Evolutionary conservation across 768 basidiomycete genomes (phyloP), one percentile per base, ranked within the genome.

Genomic region (Chalciporus chontae): DNA sequence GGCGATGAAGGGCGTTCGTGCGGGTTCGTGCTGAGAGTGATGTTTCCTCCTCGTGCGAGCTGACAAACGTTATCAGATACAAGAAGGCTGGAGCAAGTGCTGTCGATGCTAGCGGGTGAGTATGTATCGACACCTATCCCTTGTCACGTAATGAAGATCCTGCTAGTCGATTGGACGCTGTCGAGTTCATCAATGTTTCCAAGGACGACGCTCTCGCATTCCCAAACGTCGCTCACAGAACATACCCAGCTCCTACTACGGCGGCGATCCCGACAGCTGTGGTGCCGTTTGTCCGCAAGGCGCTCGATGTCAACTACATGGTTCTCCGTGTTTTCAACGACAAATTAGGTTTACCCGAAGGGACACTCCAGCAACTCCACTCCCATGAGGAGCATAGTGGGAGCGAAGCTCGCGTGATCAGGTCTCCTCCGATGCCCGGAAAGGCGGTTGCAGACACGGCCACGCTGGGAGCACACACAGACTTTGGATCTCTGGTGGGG

Each of bases 401-500:
- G 6, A 78, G 81, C 51, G 84, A 87, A 55, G 69, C 78, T 0
- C 71, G 85, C 11, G 60, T 78, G 10, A 81, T 79, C 53, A 78
- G 66, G 58, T 78, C 71, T 26, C 76, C 80, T 1, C 74, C 73
- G 1, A 68, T 61, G 48, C 63, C 66, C 4, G 56, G 54, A 0
- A 62, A 65, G 15, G 27, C 40, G 4, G 11, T 52, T 8, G 62
- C 63, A 7, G 67, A 72, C 6, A 73, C 65, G 40, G 68, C 72
- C n/a, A 70, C 72, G 0, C 61, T 85, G n/a, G 83, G 83, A 17
- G 77, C 79, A 2, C 86, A 87, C 60, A 85, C 84, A 3, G 85
- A 86, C 63, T 87, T 86, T 54, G 84, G 85, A n/a, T 81, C 80
- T n/a, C 61, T 86, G 49, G 83, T 84, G 55, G 59, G 77, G 38